Percentiles rank a stretch among this genome's conserved stretches.
Conservation (phyloP, 2,329 filamentous ascomycete genomes). For the Tolypocladium tropicale region DNA sequence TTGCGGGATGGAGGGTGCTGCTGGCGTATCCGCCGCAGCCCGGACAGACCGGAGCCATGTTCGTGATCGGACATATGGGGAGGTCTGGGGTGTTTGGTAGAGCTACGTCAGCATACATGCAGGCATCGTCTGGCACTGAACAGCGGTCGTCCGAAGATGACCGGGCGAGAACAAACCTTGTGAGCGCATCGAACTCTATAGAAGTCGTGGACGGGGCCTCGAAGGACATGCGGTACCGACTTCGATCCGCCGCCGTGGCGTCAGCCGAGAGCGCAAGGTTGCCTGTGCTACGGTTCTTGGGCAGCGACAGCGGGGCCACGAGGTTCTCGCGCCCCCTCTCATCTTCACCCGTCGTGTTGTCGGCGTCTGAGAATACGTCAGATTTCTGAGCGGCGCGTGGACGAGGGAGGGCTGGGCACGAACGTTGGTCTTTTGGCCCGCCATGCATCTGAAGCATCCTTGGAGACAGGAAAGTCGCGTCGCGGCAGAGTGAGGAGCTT, state of each 20-base stretch:
- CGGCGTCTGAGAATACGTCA: slow-evolving; percentile 18
- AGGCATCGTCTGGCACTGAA: background rate
- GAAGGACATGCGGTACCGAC: slow-evolving; percentile 63
- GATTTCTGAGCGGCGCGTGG: background rate
- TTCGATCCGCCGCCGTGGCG: slow-evolving; percentile 42
- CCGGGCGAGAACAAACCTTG: slow-evolving; percentile 46
- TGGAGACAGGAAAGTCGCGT: slow-evolving; percentile 16
- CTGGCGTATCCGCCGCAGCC: slow-evolving; percentile 88
- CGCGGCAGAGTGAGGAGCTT: slow-evolving; percentile 1
- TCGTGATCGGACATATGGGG: slow-evolving; percentile 79
- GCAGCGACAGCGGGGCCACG: slow-evolving; percentile 38
- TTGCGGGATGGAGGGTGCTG: slow-evolving; percentile 55
- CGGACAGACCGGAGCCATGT: slow-evolving; percentile 74
- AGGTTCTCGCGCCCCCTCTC: slow-evolving; percentile 35
- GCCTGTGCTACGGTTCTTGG: slow-evolving; percentile 57
- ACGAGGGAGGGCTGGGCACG: slow-evolving; percentile 7
- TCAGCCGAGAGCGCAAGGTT: slow-evolving; percentile 43
- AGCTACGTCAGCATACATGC: slow-evolving; percentile 15
- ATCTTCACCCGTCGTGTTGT: slow-evolving; percentile 21
- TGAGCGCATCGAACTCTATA: slow-evolving; percentile 58
- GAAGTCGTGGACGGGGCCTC: slow-evolving; percentile 53
- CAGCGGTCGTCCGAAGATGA: background rate
- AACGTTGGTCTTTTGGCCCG: slow-evolving; percentile 30
- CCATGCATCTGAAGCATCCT: slow-evolving; percentile 34
- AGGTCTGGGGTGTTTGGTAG: slow-evolving; percentile 44